Evolutionary conservation across 2,329 filamentous ascomycete species (phyloP), one percentile per base, ranked within the genome.

Genomic region (Arthrobotrys sinensis): DNA sequence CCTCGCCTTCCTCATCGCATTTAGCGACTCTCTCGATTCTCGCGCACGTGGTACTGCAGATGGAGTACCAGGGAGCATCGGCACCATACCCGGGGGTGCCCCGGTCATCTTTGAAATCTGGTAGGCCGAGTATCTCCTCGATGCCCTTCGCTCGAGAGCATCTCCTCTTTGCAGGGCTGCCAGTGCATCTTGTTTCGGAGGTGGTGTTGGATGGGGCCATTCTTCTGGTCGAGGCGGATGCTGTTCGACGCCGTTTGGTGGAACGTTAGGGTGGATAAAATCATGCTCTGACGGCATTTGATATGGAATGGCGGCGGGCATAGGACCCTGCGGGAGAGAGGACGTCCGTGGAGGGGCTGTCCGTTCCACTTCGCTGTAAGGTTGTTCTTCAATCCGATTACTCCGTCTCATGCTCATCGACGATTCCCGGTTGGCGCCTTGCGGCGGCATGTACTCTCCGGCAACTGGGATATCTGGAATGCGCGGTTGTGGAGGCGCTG

Each of bases 61-160:
- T 38, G 77, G 78, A 19, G 78, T 79, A 32, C 92, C 87, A 28
- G 95, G 94, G 19, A 98, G 89, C 82, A 96, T 92, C 5, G 94
- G 93, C 14, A 98, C 91, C 19, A 93, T 93, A 84, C 91, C 94
- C 14, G 92, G 89, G 45, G 91, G 91, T 14, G 90, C 89, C 10
- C 95, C 95, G 1, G 98, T 87, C 82, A 97, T 94, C 83, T 97
- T 98, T 53, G 93, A 93, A 81, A 99, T 97, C 83, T 99, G 96
- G 83, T 98, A 99, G 66, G 94, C 92, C 1, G 96, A 98, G 83
- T 98, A 99, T 82, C 96, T 88, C 81, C 95, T 89, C 12, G 96
- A 99, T 0, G 96, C 96, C 83, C 96, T 89, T 83, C 96, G 90
- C 85, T 99, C 96, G 62, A 99, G 86, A 81, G 97, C 94, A 19